A percentile compares a stretch with the other conserved stretches of the same genome.
These are phyloP conservation scores for Tuber calosporum DNA, from an alignment of 495 filamentous ascomycete species.

Conservation along the genomic window DNA sequence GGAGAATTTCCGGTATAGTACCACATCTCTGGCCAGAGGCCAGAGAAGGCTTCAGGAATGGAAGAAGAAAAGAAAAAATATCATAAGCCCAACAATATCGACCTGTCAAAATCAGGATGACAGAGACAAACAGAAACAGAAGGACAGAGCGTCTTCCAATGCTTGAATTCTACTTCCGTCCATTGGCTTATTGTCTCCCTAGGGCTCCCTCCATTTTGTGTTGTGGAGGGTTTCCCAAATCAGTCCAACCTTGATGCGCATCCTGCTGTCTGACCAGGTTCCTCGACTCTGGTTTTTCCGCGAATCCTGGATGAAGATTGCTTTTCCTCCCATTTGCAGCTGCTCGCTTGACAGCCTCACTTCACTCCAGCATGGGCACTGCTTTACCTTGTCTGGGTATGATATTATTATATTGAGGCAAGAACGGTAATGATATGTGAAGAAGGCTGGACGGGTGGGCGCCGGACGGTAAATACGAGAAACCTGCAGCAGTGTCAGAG, in stretches of 20 bases:
- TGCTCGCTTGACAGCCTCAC: slow-evolving; percentile 6
- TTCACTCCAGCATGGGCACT: background rate
- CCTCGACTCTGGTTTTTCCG: slow-evolving; percentile 26
- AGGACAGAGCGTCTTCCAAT: slow-evolving; percentile 4
- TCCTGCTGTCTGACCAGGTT: slow-evolving; percentile 25
- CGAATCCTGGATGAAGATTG: slow-evolving; percentile 33
- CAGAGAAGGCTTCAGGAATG: background rate
- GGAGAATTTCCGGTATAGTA: background rate
- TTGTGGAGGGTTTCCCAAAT: background rate
- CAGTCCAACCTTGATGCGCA: background rate
- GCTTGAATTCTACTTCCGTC: slow-evolving; percentile 2
- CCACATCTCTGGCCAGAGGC: background rate
- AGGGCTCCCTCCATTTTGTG: background rate
- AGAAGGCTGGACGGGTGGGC: background rate
- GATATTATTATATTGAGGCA: background rate
- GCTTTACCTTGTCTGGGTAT: background rate
- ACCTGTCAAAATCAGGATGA: slow-evolving; percentile 11
- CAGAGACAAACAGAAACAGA: slow-evolving; percentile 6
- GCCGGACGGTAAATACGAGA: slow-evolving; percentile 1
- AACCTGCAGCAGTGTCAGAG: slow-evolving; percentile 7
- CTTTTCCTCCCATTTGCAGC: slow-evolving; percentile 16
- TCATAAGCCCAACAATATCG: background rate
- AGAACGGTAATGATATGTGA: background rate
- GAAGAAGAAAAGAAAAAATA: background rate
- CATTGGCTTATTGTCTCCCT: background rate